Base-by-base conservation (phyloP, 768 basidiomycete species). In the Mycena vulgaris region DNA sequence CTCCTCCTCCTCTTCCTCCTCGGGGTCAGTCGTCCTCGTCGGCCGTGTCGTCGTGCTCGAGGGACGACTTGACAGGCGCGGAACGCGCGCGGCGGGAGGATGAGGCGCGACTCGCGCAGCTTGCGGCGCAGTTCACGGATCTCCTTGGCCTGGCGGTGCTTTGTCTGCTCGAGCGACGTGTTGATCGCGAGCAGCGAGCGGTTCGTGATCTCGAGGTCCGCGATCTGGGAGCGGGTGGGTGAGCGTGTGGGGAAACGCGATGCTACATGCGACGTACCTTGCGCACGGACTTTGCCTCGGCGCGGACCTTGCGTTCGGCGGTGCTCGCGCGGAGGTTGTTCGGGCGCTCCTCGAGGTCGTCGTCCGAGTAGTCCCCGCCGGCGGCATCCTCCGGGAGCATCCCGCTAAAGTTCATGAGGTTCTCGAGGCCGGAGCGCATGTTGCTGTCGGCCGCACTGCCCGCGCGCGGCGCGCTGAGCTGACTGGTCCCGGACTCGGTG, bases 181-280 rank as follows among this genome's bases (percentile, higher is more conserved):
- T 97, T 97, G 81, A 97, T 95, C 2, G 90, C 89, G 52, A 97
- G 85, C 21, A 97, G 86, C 1, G 95, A 97, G 37, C 89, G 87
- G 79, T 95, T 97, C 8, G 94, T 92, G 76, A 97, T 97, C 80
- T 97, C 94, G 14, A 97, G 85, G 82, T 97, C 95, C 16, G 93
- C 94, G 66, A 97, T 97, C 96, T 97, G 67, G 21, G 49, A 42
- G 23, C 13, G 58, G 23, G 16, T 23, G 11, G 40, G 17, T 33
- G 56, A 23, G 37, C 35, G 58, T 30, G 56, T 45, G 59, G 17
- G 47, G 23, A 10, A 33, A n/a, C n/a, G n/a, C n/a, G 53, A 35
- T 42, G 45, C 21, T 71, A 45, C 33, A 17, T 27, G 68, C 56
- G 55, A 76, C 80, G 33, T 70, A 95, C 94, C 90, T 96, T 96